These are phyloP conservation scores for Zymoseptoria pseudotritici DNA, from an alignment of 2,329 filamentous ascomycete genomes.

Conservation along the genomic window DNA sequence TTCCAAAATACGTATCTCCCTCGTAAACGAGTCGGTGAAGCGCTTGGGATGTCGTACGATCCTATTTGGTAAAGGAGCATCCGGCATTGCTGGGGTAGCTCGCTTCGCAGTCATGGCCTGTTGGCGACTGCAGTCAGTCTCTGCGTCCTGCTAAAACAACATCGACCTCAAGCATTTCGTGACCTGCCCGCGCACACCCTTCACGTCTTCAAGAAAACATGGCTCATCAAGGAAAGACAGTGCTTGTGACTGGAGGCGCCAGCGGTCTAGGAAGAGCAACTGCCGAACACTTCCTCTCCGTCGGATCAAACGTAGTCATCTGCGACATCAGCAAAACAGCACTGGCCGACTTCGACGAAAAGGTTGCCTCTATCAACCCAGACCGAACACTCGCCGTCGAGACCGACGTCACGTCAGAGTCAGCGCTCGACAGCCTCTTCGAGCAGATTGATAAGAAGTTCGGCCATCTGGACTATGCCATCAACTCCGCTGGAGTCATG, in stretches of 20 bases:
- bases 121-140: background rate
- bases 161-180: background rate
- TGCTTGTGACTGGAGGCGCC: slow-evolving; percentile 27
- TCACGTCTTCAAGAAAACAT: background rate
- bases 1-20: too few relatives aligned
- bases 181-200: background rate
- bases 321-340: slow-evolving; percentile 30
- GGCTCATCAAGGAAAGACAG: slow-evolving; percentile 22
- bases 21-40: background rate
- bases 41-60: background rate
- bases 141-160: too few relatives aligned
- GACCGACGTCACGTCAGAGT: slow-evolving; percentile 32
- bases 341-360: slow-evolving; percentile 24
- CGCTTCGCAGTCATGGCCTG: too few relatives aligned
- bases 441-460: slow-evolving; percentile 32
- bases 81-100: too few relatives aligned
- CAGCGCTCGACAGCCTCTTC: slow-evolving; percentile 34
- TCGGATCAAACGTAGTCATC: slow-evolving; percentile 30
- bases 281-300: slow-evolving; percentile 25
- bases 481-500: slow-evolving; percentile 54
- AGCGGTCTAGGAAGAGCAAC: slow-evolving; percentile 30
- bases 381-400: slow-evolving; percentile 28
- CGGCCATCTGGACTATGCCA: slow-evolving; percentile 46
- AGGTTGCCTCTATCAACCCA: slow-evolving; percentile 17
- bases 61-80: background rate